phyloP scores from a whole-genome alignment of 805 yeast species.

The Metschnikowia gruessii region DNA sequence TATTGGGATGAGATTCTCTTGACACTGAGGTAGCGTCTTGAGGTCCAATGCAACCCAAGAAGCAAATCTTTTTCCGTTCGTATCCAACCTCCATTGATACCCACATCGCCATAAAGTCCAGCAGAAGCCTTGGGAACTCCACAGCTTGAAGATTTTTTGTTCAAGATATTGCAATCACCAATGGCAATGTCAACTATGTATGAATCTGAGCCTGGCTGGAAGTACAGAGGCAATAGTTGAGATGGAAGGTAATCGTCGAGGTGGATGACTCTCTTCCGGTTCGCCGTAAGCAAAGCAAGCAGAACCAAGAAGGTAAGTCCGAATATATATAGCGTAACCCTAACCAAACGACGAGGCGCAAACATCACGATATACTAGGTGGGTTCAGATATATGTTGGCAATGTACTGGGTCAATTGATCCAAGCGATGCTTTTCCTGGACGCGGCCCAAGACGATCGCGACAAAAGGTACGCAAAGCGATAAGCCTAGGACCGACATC shows the following conservation, averaged over 20 bases:
- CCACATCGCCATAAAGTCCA: constrained; percentile 18
- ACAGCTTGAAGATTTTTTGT: constrained; percentile 11
- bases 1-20: constrained; percentile 25
- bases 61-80: constrained; percentile 46
- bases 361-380: constrained; percentile 16
- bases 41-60: constrained; percentile 44
- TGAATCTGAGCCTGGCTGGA: constrained; percentile 41
- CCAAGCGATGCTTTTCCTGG: too few relatives aligned
- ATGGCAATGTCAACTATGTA: constrained; percentile 42
- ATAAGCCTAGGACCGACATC: neutral
- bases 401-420: too few relatives aligned
- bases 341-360: constrained; percentile 32
- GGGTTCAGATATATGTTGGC: neutral
- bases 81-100: constrained; percentile 35
- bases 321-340: constrained; percentile 26
- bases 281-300: constrained; percentile 35
- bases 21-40: constrained; percentile 38
- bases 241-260: constrained; percentile 16
- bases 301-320: constrained; percentile 20
- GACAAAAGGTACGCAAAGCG: neutral
- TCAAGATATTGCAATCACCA: constrained; percentile 28
- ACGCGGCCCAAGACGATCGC: neutral
- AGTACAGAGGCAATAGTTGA: constrained; percentile 33
- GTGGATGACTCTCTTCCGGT: constrained; percentile 37
- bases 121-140: constrained; percentile 14